These are phyloP conservation scores for Dactylellina cionopaga DNA, from an alignment of 2,329 filamentous ascomycete genomes.

Conservation along the genomic window DNA sequence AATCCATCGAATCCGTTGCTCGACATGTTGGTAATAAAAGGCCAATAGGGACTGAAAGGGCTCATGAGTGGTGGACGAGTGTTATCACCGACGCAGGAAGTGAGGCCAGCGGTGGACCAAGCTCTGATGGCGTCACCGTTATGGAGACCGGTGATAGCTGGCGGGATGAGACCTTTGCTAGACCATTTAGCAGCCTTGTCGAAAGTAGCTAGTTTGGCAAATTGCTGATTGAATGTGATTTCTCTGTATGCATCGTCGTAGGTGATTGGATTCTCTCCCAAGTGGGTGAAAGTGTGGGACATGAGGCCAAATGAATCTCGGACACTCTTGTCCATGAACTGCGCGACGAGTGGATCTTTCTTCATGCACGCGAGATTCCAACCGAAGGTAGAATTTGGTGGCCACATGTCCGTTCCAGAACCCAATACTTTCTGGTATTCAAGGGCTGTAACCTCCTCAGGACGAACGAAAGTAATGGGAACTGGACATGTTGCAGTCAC, in stretches of 20 bases:
- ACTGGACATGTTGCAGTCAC: constrained; percentile 53
- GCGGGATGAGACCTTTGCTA: constrained; percentile 69
- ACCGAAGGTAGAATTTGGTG: constrained; percentile 56
- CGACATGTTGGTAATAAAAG: constrained; percentile 66
- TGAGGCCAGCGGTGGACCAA: constrained; percentile 70
- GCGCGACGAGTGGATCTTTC: constrained; percentile 35
- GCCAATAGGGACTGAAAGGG: constrained; percentile 66
- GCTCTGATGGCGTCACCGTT: constrained; percentile 72
- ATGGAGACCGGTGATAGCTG: constrained; percentile 72
- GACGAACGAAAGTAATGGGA: constrained; percentile 56
- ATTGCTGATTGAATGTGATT: constrained; percentile 70
- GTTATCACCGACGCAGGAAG: constrained; percentile 72
- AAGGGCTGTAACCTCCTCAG: constrained; percentile 60
- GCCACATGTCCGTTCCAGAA: constrained; percentile 66
- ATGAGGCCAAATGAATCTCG: constrained; percentile 68
- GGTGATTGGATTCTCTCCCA: constrained; percentile 70
- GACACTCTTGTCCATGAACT: constrained; percentile 61
- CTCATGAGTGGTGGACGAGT: constrained; percentile 69
- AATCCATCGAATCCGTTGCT: constrained; percentile 68
- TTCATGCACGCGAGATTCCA: constrained; percentile 39
- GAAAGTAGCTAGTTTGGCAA: constrained; percentile 68
- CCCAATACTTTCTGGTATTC: constrained; percentile 65
- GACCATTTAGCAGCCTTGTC: constrained; percentile 65
- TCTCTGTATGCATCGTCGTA: constrained; percentile 69
- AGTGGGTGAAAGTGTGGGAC: constrained; percentile 72